A percentile compares a stretch with the other conserved stretches of the same genome.
Conservation (phyloP, 768 basidiomycete genomes). For the Russula griseocarnosa region DNA sequence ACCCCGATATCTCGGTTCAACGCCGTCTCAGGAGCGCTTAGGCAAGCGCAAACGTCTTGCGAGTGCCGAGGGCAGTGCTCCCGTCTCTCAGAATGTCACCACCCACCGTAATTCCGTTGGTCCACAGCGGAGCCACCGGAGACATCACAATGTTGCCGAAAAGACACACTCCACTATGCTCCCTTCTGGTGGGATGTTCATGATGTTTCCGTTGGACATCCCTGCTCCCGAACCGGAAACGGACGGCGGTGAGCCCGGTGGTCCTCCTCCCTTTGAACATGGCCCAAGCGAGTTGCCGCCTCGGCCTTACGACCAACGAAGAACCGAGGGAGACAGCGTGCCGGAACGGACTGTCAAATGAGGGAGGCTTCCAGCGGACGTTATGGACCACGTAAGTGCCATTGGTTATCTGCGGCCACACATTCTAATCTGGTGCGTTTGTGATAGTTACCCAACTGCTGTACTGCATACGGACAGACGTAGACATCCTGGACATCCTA, state of each 20-base stretch:
- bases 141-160: constrained; percentile 26
- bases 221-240: constrained; percentile 24
- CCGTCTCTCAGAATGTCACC: constrained; percentile 4
- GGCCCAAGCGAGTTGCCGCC: constrained; percentile 26
- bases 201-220: constrained; percentile 27
- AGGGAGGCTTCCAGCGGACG: constrained; percentile 23
- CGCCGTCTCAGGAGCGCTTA: constrained; percentile 6
- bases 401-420: neutral
- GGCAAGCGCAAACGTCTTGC: constrained; percentile 22
- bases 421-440: neutral
- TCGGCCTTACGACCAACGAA: constrained; percentile 17
- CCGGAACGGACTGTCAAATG: constrained; percentile 18
- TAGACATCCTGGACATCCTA: constrained; percentile 4
- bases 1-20: neutral
- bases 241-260: constrained; percentile 1
- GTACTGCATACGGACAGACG: constrained; percentile 13
- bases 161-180: constrained; percentile 27
- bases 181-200: constrained; percentile 27
- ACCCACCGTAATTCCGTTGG: constrained; percentile 18
- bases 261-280: constrained; percentile 25
- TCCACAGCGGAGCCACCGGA: constrained; percentile 20
- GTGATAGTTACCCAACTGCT: constrained; percentile 21
- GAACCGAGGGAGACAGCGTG: constrained; percentile 5
- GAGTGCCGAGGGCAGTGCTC: constrained; percentile 10
- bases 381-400: constrained; percentile 24